Conservation (phyloP, 2,329 filamentous ascomycete species). For the Aspergillus clavatus region DNA sequence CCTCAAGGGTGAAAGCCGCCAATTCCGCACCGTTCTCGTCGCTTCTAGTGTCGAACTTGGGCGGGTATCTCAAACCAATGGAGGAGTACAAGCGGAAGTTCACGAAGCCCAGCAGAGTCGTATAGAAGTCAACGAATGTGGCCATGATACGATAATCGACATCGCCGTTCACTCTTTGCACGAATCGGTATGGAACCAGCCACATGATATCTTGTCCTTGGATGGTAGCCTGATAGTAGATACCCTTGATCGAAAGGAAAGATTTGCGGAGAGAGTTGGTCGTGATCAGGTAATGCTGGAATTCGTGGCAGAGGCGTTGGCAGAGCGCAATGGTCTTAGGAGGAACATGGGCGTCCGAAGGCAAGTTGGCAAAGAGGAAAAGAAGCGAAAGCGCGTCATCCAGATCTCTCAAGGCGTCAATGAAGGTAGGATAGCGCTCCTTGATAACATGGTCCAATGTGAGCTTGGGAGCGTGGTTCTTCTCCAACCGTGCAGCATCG, state of each 20-base stretch:
- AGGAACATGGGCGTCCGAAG: constrained; percentile 81
- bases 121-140: constrained; percentile 98
- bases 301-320: constrained; percentile 88
- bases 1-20: constrained; percentile 84
- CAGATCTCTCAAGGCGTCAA: constrained; percentile 87
- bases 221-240: constrained; percentile 97
- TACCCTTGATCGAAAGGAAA: constrained; percentile 97
- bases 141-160: constrained; percentile 99
- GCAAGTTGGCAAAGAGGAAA: constrained; percentile 94
- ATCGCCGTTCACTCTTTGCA: constrained; percentile 87
- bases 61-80: constrained; percentile 87
- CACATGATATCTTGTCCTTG: constrained; percentile 95
- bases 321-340: constrained; percentile 94
- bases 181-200: constrained; percentile 97
- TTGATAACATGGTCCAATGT: constrained; percentile 95
- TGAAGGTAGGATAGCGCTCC: constrained; percentile 95
- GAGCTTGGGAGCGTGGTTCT: constrained; percentile 82
- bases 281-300: constrained; percentile 94
- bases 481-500: constrained; percentile 84
- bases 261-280: constrained; percentile 91
- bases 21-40: constrained; percentile 89
- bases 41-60: constrained; percentile 81
- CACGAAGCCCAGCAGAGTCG: constrained; percentile 88
- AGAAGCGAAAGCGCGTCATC: constrained; percentile 97
- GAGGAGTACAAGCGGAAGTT: constrained; percentile 94